These are phyloP conservation scores for Trichophyton mentagrophytes DNA, from an alignment of 2,329 filamentous ascomycete species.

Conservation along the genomic window DNA sequence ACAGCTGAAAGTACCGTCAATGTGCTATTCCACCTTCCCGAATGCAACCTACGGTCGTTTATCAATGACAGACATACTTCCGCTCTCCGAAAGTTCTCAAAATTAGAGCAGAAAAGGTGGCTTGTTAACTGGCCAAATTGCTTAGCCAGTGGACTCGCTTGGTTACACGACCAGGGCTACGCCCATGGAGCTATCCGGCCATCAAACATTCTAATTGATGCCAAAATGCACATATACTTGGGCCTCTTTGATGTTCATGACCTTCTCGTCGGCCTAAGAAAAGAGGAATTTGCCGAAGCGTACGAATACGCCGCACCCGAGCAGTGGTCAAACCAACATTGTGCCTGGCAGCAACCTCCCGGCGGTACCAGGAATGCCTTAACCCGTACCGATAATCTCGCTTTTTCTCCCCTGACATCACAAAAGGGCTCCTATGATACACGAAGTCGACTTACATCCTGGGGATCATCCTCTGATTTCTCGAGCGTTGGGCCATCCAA, in stretches of 20 bases:
- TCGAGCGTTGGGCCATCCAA: not conserved
- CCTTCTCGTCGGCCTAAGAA: constrained; percentile 42
- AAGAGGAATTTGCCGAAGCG: constrained; percentile 41
- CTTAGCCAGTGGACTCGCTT: constrained; percentile 43
- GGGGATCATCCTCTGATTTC: not conserved
- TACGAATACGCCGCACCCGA: constrained; percentile 51
- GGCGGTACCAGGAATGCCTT: not conserved
- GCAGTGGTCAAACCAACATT: constrained; percentile 28
- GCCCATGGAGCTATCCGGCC: constrained; percentile 46
- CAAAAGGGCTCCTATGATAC: not conserved
- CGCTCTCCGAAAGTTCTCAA: constrained; percentile 30
- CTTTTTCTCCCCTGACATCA: not conserved
- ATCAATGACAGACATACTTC: constrained; percentile 29
- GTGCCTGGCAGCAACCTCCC: not conserved
- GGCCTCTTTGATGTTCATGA: constrained; percentile 45
- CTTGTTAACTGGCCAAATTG: constrained; percentile 38
- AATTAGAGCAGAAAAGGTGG: constrained; percentile 30
- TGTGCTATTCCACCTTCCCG: constrained; percentile 31
- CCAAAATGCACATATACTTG: constrained; percentile 44
- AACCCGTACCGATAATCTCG: not conserved
- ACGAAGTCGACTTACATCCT: not conserved
- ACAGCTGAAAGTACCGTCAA: constrained; percentile 32
- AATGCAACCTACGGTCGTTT: constrained; percentile 32
- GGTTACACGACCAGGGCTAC: constrained; percentile 43
- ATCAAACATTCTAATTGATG: constrained; percentile 47